phyloP scores from a whole-genome alignment of 345 rosid genomes.

The Gossypium anomalum region DNA sequence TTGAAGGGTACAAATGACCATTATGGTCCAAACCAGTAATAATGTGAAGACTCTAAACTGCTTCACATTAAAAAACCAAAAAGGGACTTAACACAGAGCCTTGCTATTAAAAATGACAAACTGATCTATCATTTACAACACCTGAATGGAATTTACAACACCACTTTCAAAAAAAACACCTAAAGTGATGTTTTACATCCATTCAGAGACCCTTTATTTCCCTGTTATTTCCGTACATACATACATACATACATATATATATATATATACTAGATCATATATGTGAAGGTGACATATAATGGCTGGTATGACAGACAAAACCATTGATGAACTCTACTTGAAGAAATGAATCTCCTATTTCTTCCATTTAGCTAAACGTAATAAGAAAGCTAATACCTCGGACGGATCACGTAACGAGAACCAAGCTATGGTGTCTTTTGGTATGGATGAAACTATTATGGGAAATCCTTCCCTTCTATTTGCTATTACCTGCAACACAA shows the following conservation, averaged over 20 bases:
- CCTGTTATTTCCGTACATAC: background rate
- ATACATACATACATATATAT: too few relatives aligned
- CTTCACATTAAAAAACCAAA: background rate
- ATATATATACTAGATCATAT: background rate
- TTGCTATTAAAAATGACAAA: background rate
- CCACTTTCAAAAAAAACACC: background rate
- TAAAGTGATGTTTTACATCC: background rate
- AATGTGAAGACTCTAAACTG: background rate
- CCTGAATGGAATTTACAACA: background rate
- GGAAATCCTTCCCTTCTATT: conserved; percentile 40
- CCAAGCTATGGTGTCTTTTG: conserved; percentile 43
- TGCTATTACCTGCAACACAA: conserved; percentile 33
- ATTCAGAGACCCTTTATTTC: background rate
- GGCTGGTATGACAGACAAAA: too few relatives aligned
- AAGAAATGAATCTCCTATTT: conserved; percentile 22
- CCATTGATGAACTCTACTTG: conserved; percentile 12
- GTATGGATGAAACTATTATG: conserved; percentile 43
- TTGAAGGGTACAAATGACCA: background rate
- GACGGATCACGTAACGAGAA: conserved; percentile 44
- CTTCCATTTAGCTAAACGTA: conserved; percentile 29
- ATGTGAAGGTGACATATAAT: background rate
- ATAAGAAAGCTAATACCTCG: conserved; percentile 31
- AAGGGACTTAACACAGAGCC: background rate
- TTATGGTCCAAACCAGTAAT: background rate
- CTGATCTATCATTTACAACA: background rate